Conservation (phyloP, 768 basidiomycete species). For the Mrakia frigida region DNA sequence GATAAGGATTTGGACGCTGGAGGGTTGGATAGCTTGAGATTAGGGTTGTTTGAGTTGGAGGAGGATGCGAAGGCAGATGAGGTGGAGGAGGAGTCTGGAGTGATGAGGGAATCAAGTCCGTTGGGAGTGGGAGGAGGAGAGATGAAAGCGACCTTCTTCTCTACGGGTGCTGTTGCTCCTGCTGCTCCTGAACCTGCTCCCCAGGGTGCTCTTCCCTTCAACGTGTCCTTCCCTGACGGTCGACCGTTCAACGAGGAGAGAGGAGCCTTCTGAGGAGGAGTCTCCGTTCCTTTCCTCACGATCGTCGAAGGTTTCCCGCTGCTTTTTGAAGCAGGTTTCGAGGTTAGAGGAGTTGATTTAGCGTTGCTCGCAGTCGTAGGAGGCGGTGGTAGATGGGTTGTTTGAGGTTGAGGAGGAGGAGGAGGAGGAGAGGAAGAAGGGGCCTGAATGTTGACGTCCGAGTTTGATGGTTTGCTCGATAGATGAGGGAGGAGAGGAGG, state of each 20-base stretch:
- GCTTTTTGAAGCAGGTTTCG: not conserved
- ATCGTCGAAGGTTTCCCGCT: not conserved
- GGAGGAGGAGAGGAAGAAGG: not conserved
- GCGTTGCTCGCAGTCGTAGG: not conserved
- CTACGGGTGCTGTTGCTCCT: not conserved
- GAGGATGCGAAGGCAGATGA: constrained; percentile 41
- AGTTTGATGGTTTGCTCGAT: not conserved
- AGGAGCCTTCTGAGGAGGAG: not conserved
- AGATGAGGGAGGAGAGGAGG: not conserved
- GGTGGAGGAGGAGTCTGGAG: constrained; percentile 4
- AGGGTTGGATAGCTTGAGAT: constrained; percentile 34
- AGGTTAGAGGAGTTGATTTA: not conserved
- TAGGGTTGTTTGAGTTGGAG: constrained; percentile 46
- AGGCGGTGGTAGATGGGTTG: not conserved
- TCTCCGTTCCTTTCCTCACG: not conserved
- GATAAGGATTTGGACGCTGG: not conserved
- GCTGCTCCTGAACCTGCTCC: not conserved
- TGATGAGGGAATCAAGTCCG: constrained; percentile 44
- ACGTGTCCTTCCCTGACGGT: not conserved
- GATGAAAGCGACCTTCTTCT: constrained; percentile 81
- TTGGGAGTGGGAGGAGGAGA: constrained; percentile 70
- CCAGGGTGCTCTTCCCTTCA: not conserved
- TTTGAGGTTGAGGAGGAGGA: not conserved
- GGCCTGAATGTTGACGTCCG: not conserved
- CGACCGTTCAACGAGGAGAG: constrained; percentile 12